These are phyloP conservation scores for Penicillium freii DNA, from an alignment of 2,329 filamentous ascomycete species.

Conservation along the genomic window DNA sequence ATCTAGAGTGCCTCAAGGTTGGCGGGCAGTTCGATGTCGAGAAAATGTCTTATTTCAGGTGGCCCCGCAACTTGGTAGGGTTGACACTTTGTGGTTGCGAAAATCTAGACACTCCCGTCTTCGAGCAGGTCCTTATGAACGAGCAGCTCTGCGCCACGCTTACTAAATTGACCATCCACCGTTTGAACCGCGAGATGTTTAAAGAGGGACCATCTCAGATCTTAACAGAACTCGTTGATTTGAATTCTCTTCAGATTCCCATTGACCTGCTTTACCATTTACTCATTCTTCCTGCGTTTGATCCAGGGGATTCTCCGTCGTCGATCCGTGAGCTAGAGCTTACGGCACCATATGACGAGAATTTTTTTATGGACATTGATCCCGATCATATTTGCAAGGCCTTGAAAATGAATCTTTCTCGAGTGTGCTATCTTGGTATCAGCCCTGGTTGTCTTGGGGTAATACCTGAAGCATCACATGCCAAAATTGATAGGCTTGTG, in stretches of 20 bases:
- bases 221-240: not conserved
- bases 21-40: slow-evolving; percentile 3
- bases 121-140: slow-evolving; percentile 3
- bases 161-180: not conserved
- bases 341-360: not conserved
- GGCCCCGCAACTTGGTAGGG: slow-evolving; percentile 1
- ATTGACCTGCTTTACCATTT: not conserved
- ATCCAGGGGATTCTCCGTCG: not conserved
- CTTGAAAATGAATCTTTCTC: not conserved
- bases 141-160: slow-evolving; percentile 2
- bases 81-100: not conserved
- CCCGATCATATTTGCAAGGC: not conserved
- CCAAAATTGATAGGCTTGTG: slow-evolving; percentile 1
- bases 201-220: not conserved
- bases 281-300: not conserved
- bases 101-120: not conserved
- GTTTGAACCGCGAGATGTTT: not conserved
- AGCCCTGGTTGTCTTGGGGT: not conserved
- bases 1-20: not conserved
- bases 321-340: slow-evolving; percentile 5
- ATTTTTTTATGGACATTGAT: not conserved
- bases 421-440: slow-evolving; percentile 5
- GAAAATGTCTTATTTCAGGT: slow-evolving; percentile 8
- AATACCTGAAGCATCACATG: not conserved
- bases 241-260: slow-evolving; percentile 1